Conservation (phyloP, 768 basidiomycete genomes). For the Trametes meyenii region DNA sequence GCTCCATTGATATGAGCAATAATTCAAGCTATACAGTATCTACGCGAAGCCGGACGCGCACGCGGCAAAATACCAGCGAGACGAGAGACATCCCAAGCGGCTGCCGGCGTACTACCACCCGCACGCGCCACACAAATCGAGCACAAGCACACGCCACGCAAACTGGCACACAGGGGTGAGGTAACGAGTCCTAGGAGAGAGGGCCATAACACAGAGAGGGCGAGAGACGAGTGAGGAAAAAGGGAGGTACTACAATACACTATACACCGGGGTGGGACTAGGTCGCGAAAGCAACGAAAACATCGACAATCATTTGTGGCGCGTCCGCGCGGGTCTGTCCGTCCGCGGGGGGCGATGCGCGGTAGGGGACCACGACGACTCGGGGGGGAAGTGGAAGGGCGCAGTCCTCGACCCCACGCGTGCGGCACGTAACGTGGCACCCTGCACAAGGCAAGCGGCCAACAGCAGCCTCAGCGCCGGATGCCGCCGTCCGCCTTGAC, state of each 20-base stretch:
- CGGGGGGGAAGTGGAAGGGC: too few relatives aligned
- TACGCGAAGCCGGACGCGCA: not conserved
- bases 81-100: too few relatives aligned
- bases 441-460: too few relatives aligned
- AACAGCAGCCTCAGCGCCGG: slow-evolving; percentile 5
- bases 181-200: not conserved
- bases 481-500: slow-evolving; percentile 12
- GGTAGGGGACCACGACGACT: not conserved
- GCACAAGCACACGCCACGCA: slow-evolving; percentile 1
- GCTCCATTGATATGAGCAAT: slow-evolving; percentile 5
- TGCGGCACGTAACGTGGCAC: too few relatives aligned
- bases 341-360: slow-evolving; percentile 4
- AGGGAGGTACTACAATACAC: slow-evolving; percentile 12
- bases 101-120: too few relatives aligned
- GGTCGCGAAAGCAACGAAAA: slow-evolving; percentile 25
- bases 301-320: slow-evolving; percentile 19
- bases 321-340: slow-evolving; percentile 19
- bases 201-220: not conserved
- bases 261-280: slow-evolving; percentile 8
- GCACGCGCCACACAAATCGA: not conserved
- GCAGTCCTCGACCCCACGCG: too few relatives aligned
- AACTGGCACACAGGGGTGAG: not conserved
- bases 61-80: not conserved
- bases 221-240: not conserved
- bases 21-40: slow-evolving; percentile 20